Percentiles rank a stretch among this genome's conserved stretches.
These are phyloP conservation scores for Schwanniomyces occidentalis DNA, from an alignment of 805 yeast species.

Conservation along the genomic window DNA sequence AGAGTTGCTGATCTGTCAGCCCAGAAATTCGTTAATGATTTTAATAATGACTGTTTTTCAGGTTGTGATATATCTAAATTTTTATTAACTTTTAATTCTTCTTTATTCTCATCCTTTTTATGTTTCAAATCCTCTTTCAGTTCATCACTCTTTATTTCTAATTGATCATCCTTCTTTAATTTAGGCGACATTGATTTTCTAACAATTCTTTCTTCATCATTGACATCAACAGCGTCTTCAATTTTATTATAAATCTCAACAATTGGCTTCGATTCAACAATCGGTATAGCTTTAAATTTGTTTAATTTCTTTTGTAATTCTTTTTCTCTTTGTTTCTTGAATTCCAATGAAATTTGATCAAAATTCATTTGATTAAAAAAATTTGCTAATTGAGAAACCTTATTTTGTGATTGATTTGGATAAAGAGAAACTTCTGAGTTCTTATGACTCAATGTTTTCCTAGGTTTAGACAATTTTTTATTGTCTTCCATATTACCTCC, in stretches of 20 bases:
- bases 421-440: slow-evolving; percentile 14
- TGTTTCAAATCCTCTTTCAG: not conserved
- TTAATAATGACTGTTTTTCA: slow-evolving; percentile 77
- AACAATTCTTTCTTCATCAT: slow-evolving; percentile 15
- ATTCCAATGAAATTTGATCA: slow-evolving; percentile 79
- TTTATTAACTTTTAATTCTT: slow-evolving; percentile 4
- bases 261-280: slow-evolving; percentile 76
- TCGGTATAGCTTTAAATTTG: slow-evolving; percentile 67
- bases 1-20: slow-evolving; percentile 94
- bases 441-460: slow-evolving; percentile 9
- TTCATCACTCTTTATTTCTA: not conserved
- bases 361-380: slow-evolving; percentile 75
- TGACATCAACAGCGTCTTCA: slow-evolving; percentile 76
- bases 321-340: slow-evolving; percentile 80
- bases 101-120: slow-evolving; percentile 5
- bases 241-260: slow-evolving; percentile 89
- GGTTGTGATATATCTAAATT: slow-evolving; percentile 39
- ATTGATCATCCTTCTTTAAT: not conserved
- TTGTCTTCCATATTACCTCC: slow-evolving; percentile 1
- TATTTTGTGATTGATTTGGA: slow-evolving; percentile 12
- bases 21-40: slow-evolving; percentile 89
- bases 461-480: slow-evolving; percentile 5
- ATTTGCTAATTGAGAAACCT: slow-evolving; percentile 64
- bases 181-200: not conserved
- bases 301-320: slow-evolving; percentile 65